These are phyloP conservation scores for Naegleria fowleri DNA, from an alignment of 208 protist species.

Conservation along the genomic window DNA sequence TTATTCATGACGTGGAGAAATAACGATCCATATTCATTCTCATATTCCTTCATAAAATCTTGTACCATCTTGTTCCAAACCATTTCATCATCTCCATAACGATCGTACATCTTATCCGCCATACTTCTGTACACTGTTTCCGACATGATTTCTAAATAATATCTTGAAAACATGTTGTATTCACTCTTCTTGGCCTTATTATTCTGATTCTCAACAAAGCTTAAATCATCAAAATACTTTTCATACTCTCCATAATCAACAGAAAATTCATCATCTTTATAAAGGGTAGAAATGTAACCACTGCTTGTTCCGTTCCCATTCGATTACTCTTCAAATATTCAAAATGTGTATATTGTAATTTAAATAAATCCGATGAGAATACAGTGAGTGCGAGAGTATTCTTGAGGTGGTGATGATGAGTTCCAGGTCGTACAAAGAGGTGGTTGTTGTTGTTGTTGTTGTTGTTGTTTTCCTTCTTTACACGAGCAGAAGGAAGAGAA, in stretches of 20 bases:
- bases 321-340: background rate
- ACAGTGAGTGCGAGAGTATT: too few relatives aligned
- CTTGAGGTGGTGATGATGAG: too few relatives aligned
- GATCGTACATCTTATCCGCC: background rate
- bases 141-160: background rate
- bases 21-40: background rate
- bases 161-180: background rate
- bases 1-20: background rate
- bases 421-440: too few relatives aligned
- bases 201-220: background rate
- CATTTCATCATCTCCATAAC: background rate
- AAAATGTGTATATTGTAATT: background rate
- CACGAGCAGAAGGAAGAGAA: too few relatives aligned
- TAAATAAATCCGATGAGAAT: background rate
- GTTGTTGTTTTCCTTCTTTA: too few relatives aligned
- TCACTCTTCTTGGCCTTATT: background rate
- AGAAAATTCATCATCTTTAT: background rate
- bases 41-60: background rate
- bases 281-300: background rate
- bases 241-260: background rate
- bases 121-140: background rate
- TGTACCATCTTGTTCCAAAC: background rate
- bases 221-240: background rate
- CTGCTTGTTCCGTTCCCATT: background rate
- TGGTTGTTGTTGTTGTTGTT: too few relatives aligned